These are phyloP conservation scores for Cardiospermum halicacabum DNA, from an alignment of 345 rosid species.

Conservation along the genomic window DNA sequence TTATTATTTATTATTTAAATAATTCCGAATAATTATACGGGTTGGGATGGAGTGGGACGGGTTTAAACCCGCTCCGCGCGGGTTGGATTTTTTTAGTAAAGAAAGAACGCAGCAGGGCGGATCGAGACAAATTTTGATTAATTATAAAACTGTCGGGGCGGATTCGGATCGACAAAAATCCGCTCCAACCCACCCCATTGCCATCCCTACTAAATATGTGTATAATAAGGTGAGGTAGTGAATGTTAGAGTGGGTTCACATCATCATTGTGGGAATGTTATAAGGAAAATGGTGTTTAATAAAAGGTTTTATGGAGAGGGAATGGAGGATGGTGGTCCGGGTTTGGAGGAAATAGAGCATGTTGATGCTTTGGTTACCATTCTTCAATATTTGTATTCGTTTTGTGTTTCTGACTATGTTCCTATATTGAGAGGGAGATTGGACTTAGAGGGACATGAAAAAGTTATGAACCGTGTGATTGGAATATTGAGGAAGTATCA, in stretches of 20 bases:
- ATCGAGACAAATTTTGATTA: too few relatives aligned
- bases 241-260: constrained; percentile 27
- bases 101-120: too few relatives aligned
- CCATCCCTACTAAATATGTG: too few relatives aligned
- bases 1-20: too few relatives aligned
- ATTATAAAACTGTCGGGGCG: too few relatives aligned
- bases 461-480: constrained; percentile 23
- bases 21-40: too few relatives aligned
- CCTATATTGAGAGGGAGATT: constrained; percentile 9
- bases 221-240: constrained; percentile 24
- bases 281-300: constrained; percentile 32
- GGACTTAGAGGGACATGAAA: constrained; percentile 42
- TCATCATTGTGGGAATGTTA: constrained; percentile 36
- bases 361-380: constrained; percentile 38
- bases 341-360: constrained; percentile 38
- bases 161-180: too few relatives aligned
- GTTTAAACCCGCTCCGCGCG: too few relatives aligned
- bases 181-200: too few relatives aligned
- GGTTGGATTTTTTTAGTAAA: too few relatives aligned
- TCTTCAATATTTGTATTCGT: constrained; percentile 31
- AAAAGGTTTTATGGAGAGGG: constrained; percentile 27
- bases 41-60: too few relatives aligned
- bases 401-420: constrained; percentile 7
- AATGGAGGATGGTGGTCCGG: constrained; percentile 32
- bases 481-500: constrained; percentile 35